Evolutionary conservation across 768 basidiomycete genomes (phyloP).

Genomic region (Kwoniella dendrophila): DNA sequence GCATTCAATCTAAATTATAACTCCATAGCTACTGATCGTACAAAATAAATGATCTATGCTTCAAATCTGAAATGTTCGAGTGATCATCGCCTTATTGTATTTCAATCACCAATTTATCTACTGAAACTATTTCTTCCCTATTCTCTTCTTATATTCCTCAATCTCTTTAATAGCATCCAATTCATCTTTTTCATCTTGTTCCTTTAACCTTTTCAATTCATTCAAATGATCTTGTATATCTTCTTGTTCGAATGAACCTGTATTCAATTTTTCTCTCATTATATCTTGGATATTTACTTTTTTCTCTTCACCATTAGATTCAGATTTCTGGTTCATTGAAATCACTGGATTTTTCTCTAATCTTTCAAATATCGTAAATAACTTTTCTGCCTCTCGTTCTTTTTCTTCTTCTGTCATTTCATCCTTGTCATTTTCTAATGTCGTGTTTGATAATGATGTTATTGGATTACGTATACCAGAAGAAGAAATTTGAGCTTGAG

Average conservation of each 20-base stretch:
- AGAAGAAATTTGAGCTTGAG: too few species aligned
- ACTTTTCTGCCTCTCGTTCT: slow-evolving; percentile 84
- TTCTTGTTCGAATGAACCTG: slow-evolving; percentile 19
- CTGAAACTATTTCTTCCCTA: slow-evolving; percentile 17
- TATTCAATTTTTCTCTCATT: slow-evolving; percentile 45
- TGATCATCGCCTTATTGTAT: too few species aligned
- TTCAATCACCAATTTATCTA: neutral
- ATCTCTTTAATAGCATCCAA: slow-evolving; percentile 43
- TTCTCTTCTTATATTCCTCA: slow-evolving; percentile 40
- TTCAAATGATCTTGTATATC: slow-evolving; percentile 22
- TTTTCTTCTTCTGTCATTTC: slow-evolving; percentile 94
- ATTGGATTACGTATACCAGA: slow-evolving; percentile 44
- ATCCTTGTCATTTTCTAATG: slow-evolving; percentile 57
- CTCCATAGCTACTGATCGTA: too few species aligned
- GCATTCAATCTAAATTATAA: too few species aligned
- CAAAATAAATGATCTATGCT: too few species aligned
- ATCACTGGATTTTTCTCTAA: slow-evolving; percentile 66
- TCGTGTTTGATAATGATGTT: slow-evolving; percentile 64
- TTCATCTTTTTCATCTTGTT: slow-evolving; percentile 42
- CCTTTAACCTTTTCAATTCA: slow-evolving; percentile 29
- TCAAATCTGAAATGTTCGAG: too few species aligned
- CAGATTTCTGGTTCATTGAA: slow-evolving; percentile 19
- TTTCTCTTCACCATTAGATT: slow-evolving; percentile 9
- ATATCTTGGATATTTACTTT: slow-evolving; percentile 64
- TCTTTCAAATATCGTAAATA: slow-evolving; percentile 88